phyloP scores from a whole-genome alignment of 2,329 filamentous ascomycete species.

The Ceratocystis cacaofunesta region DNA sequence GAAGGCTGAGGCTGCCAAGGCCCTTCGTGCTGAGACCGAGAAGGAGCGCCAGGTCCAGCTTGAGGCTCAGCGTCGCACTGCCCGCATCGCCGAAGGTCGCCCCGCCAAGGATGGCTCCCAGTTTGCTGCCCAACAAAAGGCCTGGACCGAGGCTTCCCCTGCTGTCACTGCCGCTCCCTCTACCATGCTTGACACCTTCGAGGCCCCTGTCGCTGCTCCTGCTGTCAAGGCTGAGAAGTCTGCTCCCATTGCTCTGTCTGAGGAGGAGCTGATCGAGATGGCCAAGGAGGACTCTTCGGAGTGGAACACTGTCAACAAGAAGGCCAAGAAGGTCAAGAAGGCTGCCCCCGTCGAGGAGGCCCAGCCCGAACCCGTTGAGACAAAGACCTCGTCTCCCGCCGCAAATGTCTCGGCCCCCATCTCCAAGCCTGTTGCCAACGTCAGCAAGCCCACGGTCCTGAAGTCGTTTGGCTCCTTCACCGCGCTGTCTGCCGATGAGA shows the following conservation, averaged over 20 bases:
- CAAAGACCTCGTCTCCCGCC: slow-evolving; percentile 19
- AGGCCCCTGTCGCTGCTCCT: slow-evolving; percentile 23
- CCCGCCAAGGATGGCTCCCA: slow-evolving; percentile 65
- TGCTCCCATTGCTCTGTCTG: slow-evolving; percentile 34
- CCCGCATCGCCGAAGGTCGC: slow-evolving; percentile 68
- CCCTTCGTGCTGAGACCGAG: slow-evolving; percentile 61
- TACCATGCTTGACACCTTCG: slow-evolving; percentile 41
- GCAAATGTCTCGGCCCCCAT: slow-evolving; percentile 19
- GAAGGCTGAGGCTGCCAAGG: slow-evolving; percentile 72
- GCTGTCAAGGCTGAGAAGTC: slow-evolving; percentile 27
- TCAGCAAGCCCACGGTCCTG: slow-evolving; percentile 19
- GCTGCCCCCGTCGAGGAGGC: slow-evolving; percentile 17
- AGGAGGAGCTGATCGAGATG: slow-evolving; percentile 48
- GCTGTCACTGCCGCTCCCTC: slow-evolving; percentile 26
- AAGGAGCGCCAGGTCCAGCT: slow-evolving; percentile 58
- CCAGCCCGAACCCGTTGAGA: slow-evolving; percentile 10
- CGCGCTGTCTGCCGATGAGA: slow-evolving; percentile 31
- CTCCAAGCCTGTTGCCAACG: slow-evolving; percentile 20
- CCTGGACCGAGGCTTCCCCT: slow-evolving; percentile 28
- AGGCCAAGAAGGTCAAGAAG: slow-evolving; percentile 29
- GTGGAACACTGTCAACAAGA: slow-evolving; percentile 43
- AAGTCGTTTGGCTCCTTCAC: slow-evolving; percentile 35
- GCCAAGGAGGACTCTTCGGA: slow-evolving; percentile 37
- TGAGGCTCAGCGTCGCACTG: slow-evolving; percentile 71
- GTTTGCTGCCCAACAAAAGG: slow-evolving; percentile 33